phyloP scores from a whole-genome alignment of 176 grass and related monocot genomes.

The Ampelocalamus luodianensis region DNA sequence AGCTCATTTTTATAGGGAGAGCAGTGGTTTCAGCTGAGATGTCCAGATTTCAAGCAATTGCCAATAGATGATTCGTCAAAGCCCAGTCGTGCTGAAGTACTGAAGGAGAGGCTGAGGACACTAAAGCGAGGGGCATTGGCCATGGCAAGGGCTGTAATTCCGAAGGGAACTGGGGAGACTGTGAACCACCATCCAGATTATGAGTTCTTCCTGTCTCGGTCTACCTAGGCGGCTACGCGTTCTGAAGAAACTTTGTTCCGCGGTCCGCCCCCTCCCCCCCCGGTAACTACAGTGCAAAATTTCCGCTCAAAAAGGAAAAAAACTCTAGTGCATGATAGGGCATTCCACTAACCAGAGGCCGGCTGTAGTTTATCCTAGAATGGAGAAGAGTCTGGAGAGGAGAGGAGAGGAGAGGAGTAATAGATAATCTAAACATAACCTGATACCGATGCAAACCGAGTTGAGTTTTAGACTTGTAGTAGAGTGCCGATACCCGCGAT shows the following conservation, averaged over 20 bases:
- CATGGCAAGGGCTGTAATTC: slow-evolving; percentile 62
- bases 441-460: no score
- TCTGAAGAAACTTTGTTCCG: background rate
- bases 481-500: background rate
- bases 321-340: slow-evolving; percentile 34
- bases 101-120: slow-evolving; percentile 66
- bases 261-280: no score
- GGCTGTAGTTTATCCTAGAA: slow-evolving; percentile 33
- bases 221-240: slow-evolving; percentile 38
- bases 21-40: slow-evolving; percentile 63
- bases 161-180: slow-evolving; percentile 42
- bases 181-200: slow-evolving; percentile 73
- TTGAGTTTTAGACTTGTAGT: background rate
- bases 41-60: slow-evolving; percentile 31
- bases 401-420: background rate
- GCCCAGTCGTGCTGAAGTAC: slow-evolving; percentile 40
- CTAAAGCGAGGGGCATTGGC: slow-evolving; percentile 60
- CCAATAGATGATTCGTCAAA: background rate
- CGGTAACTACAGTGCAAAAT: slow-evolving; percentile 27
- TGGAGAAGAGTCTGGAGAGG: background rate
- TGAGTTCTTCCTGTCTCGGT: slow-evolving; percentile 71
- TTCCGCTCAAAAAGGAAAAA: background rate
- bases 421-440: background rate
- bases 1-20: slow-evolving; percentile 61
- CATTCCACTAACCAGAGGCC: slow-evolving; percentile 43